phyloP scores from a whole-genome alignment of 2,329 filamentous ascomycete species.

The Corynespora cassiicola region DNA sequence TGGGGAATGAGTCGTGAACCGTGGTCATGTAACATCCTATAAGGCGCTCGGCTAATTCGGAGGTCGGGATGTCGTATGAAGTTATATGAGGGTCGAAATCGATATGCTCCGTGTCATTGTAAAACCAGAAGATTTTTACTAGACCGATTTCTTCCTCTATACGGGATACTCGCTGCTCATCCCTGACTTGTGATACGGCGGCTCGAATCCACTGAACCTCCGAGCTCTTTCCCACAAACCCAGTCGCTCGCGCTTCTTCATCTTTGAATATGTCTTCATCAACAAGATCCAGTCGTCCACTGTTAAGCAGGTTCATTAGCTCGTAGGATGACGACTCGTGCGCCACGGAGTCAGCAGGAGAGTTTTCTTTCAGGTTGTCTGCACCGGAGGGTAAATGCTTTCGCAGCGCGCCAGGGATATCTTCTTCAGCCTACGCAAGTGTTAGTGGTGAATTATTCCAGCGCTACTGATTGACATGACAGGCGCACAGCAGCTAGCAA shows the following conservation, averaged over 20 bases:
- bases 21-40: conserved; percentile 38
- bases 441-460: too few species aligned
- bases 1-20: conserved; percentile 29
- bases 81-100: conserved; percentile 34
- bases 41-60: conserved; percentile 39
- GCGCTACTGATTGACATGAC: too few species aligned
- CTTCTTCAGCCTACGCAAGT: conserved; percentile 28
- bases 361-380: too few species aligned
- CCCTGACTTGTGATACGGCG: too few species aligned
- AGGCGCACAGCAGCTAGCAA: conserved; percentile 28
- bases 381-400: too few species aligned
- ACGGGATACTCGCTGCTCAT: too few species aligned
- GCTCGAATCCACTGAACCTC: conserved; percentile 26
- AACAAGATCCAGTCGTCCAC: conserved; percentile 19
- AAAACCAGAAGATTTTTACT: conserved; percentile 41
- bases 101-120: conserved; percentile 38
- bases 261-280: conserved; percentile 22
- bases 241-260: conserved; percentile 22
- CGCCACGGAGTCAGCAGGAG: too few species aligned
- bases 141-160: too few species aligned
- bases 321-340: too few species aligned
- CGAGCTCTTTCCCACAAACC: conserved; percentile 26
- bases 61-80: conserved; percentile 38
- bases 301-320: too few species aligned
- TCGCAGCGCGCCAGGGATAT: too few species aligned